Conservation (phyloP, 352 stramenopile genomes). For the Globisporangium splendens region DNA sequence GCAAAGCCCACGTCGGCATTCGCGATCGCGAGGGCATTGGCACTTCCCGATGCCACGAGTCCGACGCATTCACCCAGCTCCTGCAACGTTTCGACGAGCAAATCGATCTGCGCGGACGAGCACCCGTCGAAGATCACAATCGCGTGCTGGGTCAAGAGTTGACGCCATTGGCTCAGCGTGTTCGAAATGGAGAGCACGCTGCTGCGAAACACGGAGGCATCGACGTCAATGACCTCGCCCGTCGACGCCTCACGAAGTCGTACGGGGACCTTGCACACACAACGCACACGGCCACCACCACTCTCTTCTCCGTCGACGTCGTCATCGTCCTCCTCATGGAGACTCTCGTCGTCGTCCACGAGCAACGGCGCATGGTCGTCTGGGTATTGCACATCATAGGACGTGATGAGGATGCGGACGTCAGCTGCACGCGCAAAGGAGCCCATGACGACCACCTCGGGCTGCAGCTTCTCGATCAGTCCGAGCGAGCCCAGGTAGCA, state of each 20-base stretch:
- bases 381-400: constrained; percentile 14
- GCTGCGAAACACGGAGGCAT: constrained; percentile 34
- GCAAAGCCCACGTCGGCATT: constrained; percentile 50
- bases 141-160: constrained; percentile 33
- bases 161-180: constrained; percentile 45
- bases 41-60: constrained; percentile 36
- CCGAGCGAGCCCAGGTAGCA: constrained; percentile 52
- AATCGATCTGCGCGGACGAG: constrained; percentile 33
- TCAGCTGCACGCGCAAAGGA: constrained; percentile 37
- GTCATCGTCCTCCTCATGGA: constrained; percentile 10
- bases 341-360: constrained; percentile 11
- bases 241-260: constrained; percentile 33
- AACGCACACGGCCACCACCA: constrained; percentile 18
- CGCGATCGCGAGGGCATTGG: constrained; percentile 39
- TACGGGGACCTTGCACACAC: constrained; percentile 32
- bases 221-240: constrained; percentile 27
- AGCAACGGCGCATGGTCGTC: constrained; percentile 11
- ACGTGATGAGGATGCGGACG: constrained; percentile 34
- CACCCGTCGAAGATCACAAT: constrained; percentile 50
- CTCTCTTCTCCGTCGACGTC: constrained; percentile 19
- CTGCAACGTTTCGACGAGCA: constrained; percentile 50
- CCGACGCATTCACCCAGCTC: constrained; percentile 49
- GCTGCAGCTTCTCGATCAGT: constrained; percentile 48
- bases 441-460: constrained; percentile 43
- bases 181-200: constrained; percentile 47